Base-by-base conservation (phyloP, 768 basidiomycete genomes). In the Trametes meyenii region DNA sequence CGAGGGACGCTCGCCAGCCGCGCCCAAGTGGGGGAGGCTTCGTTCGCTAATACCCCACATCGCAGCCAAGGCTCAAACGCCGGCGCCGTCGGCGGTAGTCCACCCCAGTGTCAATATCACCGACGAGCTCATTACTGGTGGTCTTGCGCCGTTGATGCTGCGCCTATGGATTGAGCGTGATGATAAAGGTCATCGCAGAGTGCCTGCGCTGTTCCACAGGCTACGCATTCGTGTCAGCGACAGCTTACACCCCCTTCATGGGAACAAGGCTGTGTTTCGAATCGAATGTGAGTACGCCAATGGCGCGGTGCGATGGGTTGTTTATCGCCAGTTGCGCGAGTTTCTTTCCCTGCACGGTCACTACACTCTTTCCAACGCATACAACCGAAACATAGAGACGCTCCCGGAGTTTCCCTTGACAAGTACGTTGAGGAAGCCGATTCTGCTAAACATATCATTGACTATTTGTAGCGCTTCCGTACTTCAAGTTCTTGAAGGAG, bases 271-370 rank as follows among this genome's bases (percentile, higher is more conserved):
- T 5, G 86, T 93, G 2, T 96, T 96, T 72, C 85, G 93, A 16
- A 94, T 96, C 66, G 94, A 96, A 74, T 98, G 95, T 72, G 92
- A 97, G 74, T 98, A 99, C 72, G 96, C 94, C 0, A 95, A 96
- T 65, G 94, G 94, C 21, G 88, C 89, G 13, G 86, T 83, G 70
- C 80, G 94, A 73, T 99, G 97, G 96, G 96, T 97, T 29, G 82
- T 94, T n/a, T 94, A 94, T 74, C 88, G 96, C 54, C 89, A 96
- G 75, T 81, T 97, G 55, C 87, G 92, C 63, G 96, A 98, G 72
- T 97, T 99, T 70, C 56, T 96, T 48, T 89, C 89, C 24, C 75
- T 99, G 23, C 96, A 98, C 72, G 83, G 89, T 0, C 95, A 98
- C 72, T 97, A 96, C 72, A 79, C 88, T 1, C 77, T 97, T 19